Percentiles rank a stretch among this genome's conserved stretches.
Conservation (phyloP, 495 filamentous ascomycete species). For the Delitschia confertaspora region DNA sequence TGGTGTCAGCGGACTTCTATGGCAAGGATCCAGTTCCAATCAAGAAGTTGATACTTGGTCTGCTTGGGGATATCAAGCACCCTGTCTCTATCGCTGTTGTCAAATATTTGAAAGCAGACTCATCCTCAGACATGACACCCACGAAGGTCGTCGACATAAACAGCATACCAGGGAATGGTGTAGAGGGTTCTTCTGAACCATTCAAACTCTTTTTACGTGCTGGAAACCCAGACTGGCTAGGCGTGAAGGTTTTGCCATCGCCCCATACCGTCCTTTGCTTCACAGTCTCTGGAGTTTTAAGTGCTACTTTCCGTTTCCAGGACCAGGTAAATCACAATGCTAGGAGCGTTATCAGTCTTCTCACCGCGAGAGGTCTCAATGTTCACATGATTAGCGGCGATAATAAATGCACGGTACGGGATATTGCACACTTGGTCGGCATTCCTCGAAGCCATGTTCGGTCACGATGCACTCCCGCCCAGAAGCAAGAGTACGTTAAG, state of each 20-base stretch:
- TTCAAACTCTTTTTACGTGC: conserved; percentile 37
- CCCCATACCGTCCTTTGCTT: conserved; percentile 58
- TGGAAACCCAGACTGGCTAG: conserved; percentile 59
- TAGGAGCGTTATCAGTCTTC: conserved; percentile 36
- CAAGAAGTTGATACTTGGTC: conserved; percentile 37
- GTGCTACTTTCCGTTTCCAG: conserved; percentile 51
- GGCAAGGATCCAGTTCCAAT: conserved; percentile 39
- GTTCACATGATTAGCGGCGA: conserved; percentile 66
- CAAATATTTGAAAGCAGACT: conserved; percentile 36
- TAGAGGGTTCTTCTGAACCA: conserved; percentile 35
- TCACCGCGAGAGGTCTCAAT: conserved; percentile 48
- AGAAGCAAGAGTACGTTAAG: conserved; percentile 57
- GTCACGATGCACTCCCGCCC: conserved; percentile 47
- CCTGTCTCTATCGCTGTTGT: conserved; percentile 59
- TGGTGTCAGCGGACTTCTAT: conserved; percentile 12
- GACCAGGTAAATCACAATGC: conserved; percentile 54
- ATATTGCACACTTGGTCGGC: conserved; percentile 44
- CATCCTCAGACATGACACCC: conserved; percentile 39
- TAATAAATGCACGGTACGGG: conserved; percentile 48
- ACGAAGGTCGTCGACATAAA: conserved; percentile 37
- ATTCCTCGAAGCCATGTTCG: conserved; percentile 43
- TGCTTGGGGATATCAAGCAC: conserved; percentile 51
- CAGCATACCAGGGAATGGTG: conserved; percentile 46
- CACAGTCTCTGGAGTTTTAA: conserved; percentile 41
- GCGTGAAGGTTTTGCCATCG: conserved; percentile 30